These are phyloP conservation scores for Tetrapisispora fleetii DNA, from an alignment of 805 yeast genomes.

Conservation along the genomic window DNA sequence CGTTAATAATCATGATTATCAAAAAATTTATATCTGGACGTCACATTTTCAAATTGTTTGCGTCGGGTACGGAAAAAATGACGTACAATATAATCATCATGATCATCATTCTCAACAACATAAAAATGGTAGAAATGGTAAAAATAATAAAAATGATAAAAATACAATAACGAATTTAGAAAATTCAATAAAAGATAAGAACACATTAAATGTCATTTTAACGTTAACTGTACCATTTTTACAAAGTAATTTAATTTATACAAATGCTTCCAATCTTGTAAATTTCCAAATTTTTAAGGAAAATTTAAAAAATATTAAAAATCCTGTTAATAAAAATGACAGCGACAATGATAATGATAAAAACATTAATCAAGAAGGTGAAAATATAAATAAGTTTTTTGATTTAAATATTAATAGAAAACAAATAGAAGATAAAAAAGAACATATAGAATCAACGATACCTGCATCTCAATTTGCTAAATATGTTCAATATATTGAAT, in stretches of 20 bases:
- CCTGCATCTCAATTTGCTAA: constrained; percentile 41
- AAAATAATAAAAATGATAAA: background rate
- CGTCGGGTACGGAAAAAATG: constrained; percentile 33
- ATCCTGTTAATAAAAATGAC: background rate
- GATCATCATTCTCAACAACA: too few relatives aligned
- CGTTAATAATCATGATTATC: constrained; percentile 45
- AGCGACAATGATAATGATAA: background rate
- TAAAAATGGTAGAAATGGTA: too few relatives aligned
- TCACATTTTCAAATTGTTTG: constrained; percentile 64
- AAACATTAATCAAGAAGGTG: background rate
- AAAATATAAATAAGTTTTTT: background rate
- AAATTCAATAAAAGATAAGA: background rate
- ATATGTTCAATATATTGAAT: constrained; percentile 67
- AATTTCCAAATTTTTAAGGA: background rate
- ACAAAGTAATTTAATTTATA: background rate
- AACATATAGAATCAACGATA: constrained; percentile 7
- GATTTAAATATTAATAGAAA: background rate
- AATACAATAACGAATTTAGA: background rate
- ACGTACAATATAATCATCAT: background rate
- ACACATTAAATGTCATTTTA: background rate
- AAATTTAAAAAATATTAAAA: too few relatives aligned
- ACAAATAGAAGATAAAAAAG: constrained; percentile 1
- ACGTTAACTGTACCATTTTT: background rate
- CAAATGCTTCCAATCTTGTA: background rate
- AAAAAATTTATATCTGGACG: constrained; percentile 65